Evolutionary conservation across 768 basidiomycete species (phyloP), one percentile per base, ranked within the genome.

Genomic region (Lyophyllum atratum): DNA sequence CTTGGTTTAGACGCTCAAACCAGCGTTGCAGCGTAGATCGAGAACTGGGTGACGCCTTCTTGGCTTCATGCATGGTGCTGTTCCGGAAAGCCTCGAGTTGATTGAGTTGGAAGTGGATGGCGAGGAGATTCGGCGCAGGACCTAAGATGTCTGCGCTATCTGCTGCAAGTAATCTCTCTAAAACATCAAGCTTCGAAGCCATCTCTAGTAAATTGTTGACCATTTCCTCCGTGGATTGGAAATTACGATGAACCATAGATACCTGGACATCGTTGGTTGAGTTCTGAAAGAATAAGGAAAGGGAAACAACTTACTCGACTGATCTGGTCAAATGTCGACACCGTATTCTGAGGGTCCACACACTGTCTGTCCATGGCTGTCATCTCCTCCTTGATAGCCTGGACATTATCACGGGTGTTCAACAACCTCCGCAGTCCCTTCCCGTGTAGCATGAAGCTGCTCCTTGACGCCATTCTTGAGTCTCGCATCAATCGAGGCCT

Each of bases 161-260:
- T 2, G 78, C 74, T 28, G 81, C 83, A 31, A 99, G 84, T 80
- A 95, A 84, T 26, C 81, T 80, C 64, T 93, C 87, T 44, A 98
- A 78, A 59, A 84, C 73, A 62, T 90, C 86, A 15, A 98, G 84
- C 68, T 90, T 89, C 22, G 86, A 79, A 61, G 89, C 87, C 92
- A 98, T 97, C 50, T 92, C 90, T n/a, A 93, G 78, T 40, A 98
- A 81, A 66, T 95, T 96, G 63, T 88, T 87, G 61, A 98, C 90
- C 87, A 97, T 95, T 62, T 96, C 94, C 68, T 95, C 92, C 1
- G 95, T 97, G 54, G 92, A 91, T 60, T 93, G 86, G 64, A 98
- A 95, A 68, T 96, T 95, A 8, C 95, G 84, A 70, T 98, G 96
- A 2, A 98, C 91, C 78, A 91, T 86, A 5, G 96, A 98, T 2